Evolutionary conservation across 2,329 filamentous ascomycete genomes (phyloP).

Genomic region (Phyllosticta citrichinensis): DNA sequence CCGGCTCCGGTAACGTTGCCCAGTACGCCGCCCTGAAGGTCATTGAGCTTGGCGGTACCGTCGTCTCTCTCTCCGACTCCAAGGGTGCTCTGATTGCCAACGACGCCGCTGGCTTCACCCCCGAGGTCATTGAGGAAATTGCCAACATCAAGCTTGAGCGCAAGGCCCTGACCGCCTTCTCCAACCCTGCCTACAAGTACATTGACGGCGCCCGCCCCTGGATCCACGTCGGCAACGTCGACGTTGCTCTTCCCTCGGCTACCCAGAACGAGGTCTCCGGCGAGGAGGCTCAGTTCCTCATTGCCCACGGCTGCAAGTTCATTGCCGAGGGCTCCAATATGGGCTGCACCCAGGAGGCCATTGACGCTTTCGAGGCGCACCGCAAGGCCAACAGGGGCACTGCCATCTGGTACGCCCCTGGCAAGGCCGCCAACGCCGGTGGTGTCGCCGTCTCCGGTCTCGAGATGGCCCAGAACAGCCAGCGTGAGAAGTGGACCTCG

Average conservation of each 20-base stretch:
- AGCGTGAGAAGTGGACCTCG: slow-evolving; percentile 71
- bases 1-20: slow-evolving; percentile 93
- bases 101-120: slow-evolving; percentile 60
- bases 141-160: slow-evolving; percentile 79
- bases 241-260: slow-evolving; percentile 83
- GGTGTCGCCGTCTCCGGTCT: slow-evolving; percentile 95
- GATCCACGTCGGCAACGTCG: slow-evolving; percentile 80
- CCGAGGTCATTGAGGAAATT: slow-evolving; percentile 69
- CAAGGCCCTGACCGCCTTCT: slow-evolving; percentile 67
- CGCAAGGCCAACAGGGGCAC: slow-evolving; percentile 58
- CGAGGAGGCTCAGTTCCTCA: slow-evolving; percentile 77
- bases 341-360: slow-evolving; percentile 94
- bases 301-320: slow-evolving; percentile 67
- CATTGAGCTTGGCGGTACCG: slow-evolving; percentile 87
- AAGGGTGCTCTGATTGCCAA: slow-evolving; percentile 73
- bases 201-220: slow-evolving; percentile 81
- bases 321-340: slow-evolving; percentile 98
- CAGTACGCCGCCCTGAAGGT: slow-evolving; percentile 95
- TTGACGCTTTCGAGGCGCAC: slow-evolving; percentile 79
- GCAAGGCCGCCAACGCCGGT: slow-evolving; percentile 92
- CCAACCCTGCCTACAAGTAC: slow-evolving; percentile 68
- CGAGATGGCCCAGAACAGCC: slow-evolving; percentile 98
- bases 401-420: slow-evolving; percentile 90
- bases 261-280: slow-evolving; percentile 96
- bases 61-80: slow-evolving; percentile 89